Evolutionary conservation across 179 eudicot genomes (phyloP).

Genomic region (Beta macrorhiza): DNA sequence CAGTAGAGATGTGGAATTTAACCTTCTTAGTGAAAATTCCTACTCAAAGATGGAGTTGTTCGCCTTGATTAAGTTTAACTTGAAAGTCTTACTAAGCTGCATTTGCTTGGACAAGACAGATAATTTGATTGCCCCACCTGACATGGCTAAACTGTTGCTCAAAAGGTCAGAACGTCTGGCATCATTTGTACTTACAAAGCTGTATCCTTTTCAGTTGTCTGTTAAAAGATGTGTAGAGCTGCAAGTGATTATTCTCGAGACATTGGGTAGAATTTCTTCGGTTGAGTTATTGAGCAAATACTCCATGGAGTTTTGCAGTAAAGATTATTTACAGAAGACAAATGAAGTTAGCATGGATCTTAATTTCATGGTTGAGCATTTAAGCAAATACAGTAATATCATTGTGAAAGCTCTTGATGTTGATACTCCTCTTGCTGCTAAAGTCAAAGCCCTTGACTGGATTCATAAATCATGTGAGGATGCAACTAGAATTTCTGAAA

Average conservation of each 20-base stretch:
- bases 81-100: constrained; percentile 76
- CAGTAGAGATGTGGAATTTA: constrained; percentile 26
- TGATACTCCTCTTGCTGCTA: constrained; percentile 70
- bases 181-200: constrained; percentile 42
- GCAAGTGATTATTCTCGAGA: constrained; percentile 65
- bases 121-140: constrained; percentile 45
- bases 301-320: constrained; percentile 34
- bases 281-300: constrained; percentile 67
- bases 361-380: constrained; percentile 41
- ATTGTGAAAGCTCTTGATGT: constrained; percentile 61
- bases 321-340: constrained; percentile 27
- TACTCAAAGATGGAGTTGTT: constrained; percentile 64
- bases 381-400: constrained; percentile 57
- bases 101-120: constrained; percentile 50
- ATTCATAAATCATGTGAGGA: constrained; percentile 55
- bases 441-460: constrained; percentile 80
- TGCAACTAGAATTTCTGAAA: constrained; percentile 45
- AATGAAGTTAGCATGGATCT: constrained; percentile 22
- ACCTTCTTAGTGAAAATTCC: constrained; percentile 18
- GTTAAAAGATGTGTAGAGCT: constrained; percentile 50
- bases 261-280: constrained; percentile 54
- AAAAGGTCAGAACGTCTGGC: constrained; percentile 61
- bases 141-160: constrained; percentile 50
- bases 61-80: constrained; percentile 70
- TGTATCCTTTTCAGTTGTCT: constrained; percentile 54